Percentiles rank a stretch among this genome's conserved stretches.
Conservation (phyloP, 2,329 filamentous ascomycete genomes). For the Pseudogymnoascus sp. region DNA sequence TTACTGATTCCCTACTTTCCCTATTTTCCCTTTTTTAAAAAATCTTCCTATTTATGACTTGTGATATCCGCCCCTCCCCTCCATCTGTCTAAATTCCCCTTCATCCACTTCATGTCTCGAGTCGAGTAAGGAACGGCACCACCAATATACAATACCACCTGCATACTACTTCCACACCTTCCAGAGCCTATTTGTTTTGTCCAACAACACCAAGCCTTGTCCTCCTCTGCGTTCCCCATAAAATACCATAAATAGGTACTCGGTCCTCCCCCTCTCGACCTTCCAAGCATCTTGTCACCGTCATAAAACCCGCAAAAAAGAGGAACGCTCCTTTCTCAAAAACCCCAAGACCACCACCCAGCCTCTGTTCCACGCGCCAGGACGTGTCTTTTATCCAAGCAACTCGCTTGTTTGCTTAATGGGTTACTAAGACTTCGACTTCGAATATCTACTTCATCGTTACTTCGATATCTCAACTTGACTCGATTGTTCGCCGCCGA, state of each 20-base stretch:
- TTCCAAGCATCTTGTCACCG: not conserved
- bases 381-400: not conserved
- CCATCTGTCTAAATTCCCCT: not conserved
- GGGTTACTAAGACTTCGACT: not conserved
- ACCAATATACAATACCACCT: not conserved
- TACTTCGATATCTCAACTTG: not conserved
- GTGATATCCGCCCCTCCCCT: not conserved
- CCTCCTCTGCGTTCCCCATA: not conserved
- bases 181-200: not conserved
- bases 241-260: not conserved
- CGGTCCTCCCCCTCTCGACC: not conserved
- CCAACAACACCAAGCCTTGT: not conserved
- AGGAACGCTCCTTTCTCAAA: not conserved
- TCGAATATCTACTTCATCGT: not conserved
- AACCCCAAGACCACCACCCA: not conserved
- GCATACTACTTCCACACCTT: not conserved
- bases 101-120: not conserved
- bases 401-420: not conserved
- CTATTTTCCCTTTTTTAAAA: not conserved
- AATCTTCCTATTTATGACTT: not conserved
- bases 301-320: not conserved
- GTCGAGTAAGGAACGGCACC: not conserved
- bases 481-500: not conserved
- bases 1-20: not conserved
- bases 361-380: not conserved